Base-by-base conservation (phyloP, 305 asterid genomes). In the Solanum hybrid region DNA sequence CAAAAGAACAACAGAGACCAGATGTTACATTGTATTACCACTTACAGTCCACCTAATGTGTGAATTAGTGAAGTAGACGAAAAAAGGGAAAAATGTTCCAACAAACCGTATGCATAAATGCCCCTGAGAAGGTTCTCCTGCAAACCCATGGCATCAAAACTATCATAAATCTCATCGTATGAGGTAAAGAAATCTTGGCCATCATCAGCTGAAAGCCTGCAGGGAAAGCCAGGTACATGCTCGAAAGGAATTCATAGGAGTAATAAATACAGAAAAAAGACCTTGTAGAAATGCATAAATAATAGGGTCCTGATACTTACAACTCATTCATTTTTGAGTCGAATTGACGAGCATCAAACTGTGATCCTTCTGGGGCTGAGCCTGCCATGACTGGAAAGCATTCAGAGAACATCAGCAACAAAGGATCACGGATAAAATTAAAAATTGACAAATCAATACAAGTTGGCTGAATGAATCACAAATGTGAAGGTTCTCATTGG, bases 51-150 rank as follows among this genome's bases (percentile, higher is more conserved):
- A 78, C 85, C 56, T 36, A 78, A 78, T 36, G 85, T 38, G 38
- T 78, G 85, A 29, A 36, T 78, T 78, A 78, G 56, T 78, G 56
- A 36, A 78, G 85, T 38, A 78, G 19, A 36, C 13, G 85, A 36
- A 36, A 73, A 78, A 78, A 24, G 7, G 32, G 56, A 36, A 78
- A 78, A 36, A 78, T 78, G 56, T 35, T 35, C 26, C 85, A 22
- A 71, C 45, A 17, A 60, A 93, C 96, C 92, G 86, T 94, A 93
- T 78, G 95, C 95, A 79, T 91, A 94, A 77, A 94, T 93, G 85
- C 95, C 96, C 88, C 94, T 92, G 12, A 93, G 93, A 72, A 94
- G 95, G 87, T 94, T 93, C 88, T 94, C 96, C 89, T 93, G 93
- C 87, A 94, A 92, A 26, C 93, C 94, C 73, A 66, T 66, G 73